Base-by-base conservation (phyloP, 805 yeast species). In the Komagataella pseudopastoris region DNA sequence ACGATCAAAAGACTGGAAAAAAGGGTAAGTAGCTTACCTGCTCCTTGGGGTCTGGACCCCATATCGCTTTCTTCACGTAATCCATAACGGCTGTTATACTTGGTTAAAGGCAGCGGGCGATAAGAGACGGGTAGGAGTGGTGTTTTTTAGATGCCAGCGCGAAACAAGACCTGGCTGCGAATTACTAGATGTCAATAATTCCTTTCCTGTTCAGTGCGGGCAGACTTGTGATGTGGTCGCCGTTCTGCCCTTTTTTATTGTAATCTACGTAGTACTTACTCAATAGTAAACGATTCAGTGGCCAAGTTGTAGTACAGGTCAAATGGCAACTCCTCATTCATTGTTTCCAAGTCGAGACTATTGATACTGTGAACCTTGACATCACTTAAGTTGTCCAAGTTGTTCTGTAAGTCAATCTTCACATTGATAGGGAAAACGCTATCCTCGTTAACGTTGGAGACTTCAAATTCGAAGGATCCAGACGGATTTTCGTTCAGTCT, bases 41-140 rank as follows among this genome's bases (percentile, higher is more conserved):
- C 60, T 88, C 98, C 60, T 84, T 83, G 46, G 97, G 96, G 62
- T 90, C 96, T 0, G 98, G 97, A 0, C 99, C 99, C 85, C 95
- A 91, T 44, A 91, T 83, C 3, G 90, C 86, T 63, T 83, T 82
- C 69, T 88, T 90, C 39, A 91, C 65, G 63, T 74, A 84, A 62
- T 91, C 88, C 98, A 91, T 91, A 10, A 1, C 47, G 45, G 6
- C 18, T 48, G 10, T 18, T 48, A 30, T 30, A 30, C 39, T 30
- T 6, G 39, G 39, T 10, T 6, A 30, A 14, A 30, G 39, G 14
- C 14, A 14, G 39, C 39, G 14, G 14, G 39, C 39, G 39, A 30
- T 30, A 30, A 30, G 39, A 30, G 39, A 30, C 2, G 39, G 14
- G 39, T 17, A 30, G 39, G 17, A 17, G 36, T 24, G 39, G 39